A percentile compares a stretch with the other conserved stretches of the same genome.
phyloP scores from a whole-genome alignment of 2,329 filamentous ascomycete genomes.

The Fusarium sp. region DNA sequence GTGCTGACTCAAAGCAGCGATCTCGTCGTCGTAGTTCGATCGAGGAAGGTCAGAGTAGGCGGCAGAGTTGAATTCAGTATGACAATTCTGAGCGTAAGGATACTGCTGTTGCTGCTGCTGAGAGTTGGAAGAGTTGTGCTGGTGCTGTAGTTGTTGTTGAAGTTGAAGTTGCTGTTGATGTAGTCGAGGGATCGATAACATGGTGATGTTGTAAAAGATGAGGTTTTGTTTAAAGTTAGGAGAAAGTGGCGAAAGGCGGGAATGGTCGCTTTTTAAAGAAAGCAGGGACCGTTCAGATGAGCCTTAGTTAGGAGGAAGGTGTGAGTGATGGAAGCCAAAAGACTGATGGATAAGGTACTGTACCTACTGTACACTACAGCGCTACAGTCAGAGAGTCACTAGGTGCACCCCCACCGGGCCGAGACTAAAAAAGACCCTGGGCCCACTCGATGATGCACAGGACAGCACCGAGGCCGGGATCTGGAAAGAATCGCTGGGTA shows the following conservation, averaged over 20 bases:
- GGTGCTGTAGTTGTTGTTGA: constrained; percentile 48
- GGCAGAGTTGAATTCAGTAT: constrained; percentile 37
- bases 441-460: constrained; percentile 38
- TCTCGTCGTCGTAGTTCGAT: constrained; percentile 43
- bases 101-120: constrained; percentile 38
- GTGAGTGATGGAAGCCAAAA: constrained; percentile 35
- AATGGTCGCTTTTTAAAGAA: constrained; percentile 45
- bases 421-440: constrained; percentile 29
- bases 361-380: constrained; percentile 12
- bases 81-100: constrained; percentile 31
- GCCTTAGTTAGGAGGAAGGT: constrained; percentile 10
- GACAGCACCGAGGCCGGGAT: constrained; percentile 26
- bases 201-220: constrained; percentile 41
- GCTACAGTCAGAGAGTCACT: not conserved
- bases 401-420: constrained; percentile 9
- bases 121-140: constrained; percentile 32
- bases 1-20: constrained; percentile 45
- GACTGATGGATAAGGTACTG: constrained; percentile 34
- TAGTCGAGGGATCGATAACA: constrained; percentile 49
- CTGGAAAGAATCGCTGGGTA: constrained; percentile 13
- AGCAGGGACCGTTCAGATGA: constrained; percentile 32
- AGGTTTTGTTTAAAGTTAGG: constrained; percentile 41
- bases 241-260: constrained; percentile 44
- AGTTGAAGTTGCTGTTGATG: constrained; percentile 45
- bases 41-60: constrained; percentile 33